Conservation (phyloP, 805 yeast genomes). For the Lachancea mirantina region DNA sequence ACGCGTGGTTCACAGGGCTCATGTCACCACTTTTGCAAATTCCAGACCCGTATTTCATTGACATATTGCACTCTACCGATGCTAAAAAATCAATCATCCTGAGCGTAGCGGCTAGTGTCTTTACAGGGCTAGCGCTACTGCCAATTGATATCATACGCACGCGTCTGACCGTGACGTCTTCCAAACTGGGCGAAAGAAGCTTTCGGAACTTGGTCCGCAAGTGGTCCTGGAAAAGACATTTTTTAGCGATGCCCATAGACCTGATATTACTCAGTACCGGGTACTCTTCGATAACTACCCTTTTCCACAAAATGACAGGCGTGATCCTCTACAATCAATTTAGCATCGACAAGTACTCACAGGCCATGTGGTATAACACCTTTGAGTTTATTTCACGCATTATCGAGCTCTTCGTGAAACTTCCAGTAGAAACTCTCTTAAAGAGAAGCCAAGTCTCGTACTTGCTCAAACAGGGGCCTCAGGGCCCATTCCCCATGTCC, state of each 20-base stretch:
- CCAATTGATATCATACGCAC: constrained; percentile 81
- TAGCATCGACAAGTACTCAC: constrained; percentile 59
- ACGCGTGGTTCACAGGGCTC: constrained; percentile 89
- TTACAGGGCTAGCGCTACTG: constrained; percentile 64
- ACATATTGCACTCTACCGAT: constrained; percentile 71
- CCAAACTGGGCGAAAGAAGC: constrained; percentile 48
- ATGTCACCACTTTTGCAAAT: constrained; percentile 71
- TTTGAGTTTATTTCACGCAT: constrained; percentile 55
- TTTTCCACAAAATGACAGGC: constrained; percentile 62
- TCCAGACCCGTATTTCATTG: constrained; percentile 86
- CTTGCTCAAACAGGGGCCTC: constrained; percentile 35
- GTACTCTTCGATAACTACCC: constrained; percentile 51
- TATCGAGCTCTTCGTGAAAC: constrained; percentile 60
- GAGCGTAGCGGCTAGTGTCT: constrained; percentile 61
- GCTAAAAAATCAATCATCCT: constrained; percentile 61
- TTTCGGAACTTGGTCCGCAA: constrained; percentile 57
- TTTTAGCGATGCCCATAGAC: constrained; percentile 47
- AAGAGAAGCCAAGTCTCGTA: constrained; percentile 76
- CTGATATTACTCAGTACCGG: constrained; percentile 63
- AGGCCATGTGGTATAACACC: constrained; percentile 54
- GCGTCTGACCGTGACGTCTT: constrained; percentile 63
- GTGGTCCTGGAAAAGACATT: constrained; percentile 33
- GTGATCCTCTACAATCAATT: constrained; percentile 50
- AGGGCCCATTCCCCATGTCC: constrained; percentile 36
- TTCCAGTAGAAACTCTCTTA: constrained; percentile 83